Evolutionary conservation across 2,329 filamentous ascomycete species (phyloP).

Genomic region (Pseudonectria foliicola): DNA sequence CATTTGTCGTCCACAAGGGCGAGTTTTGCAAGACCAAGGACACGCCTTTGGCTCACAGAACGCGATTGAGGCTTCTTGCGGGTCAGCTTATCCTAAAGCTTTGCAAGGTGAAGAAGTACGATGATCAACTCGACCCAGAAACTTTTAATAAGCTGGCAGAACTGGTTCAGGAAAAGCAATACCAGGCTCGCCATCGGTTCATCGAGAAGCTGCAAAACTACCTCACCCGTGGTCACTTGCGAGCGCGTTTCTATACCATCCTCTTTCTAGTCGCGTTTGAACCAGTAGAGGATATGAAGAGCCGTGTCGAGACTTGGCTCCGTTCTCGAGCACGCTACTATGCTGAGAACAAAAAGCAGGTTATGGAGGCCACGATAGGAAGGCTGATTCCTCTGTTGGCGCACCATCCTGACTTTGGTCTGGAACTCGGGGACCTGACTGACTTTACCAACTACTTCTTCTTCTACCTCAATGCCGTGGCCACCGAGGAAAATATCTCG

Average conservation of each 20-base stretch:
- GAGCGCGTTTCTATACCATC: slow-evolving; percentile 77
- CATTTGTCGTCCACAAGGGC: slow-evolving; percentile 66
- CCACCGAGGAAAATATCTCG: slow-evolving; percentile 78
- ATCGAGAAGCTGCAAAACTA: slow-evolving; percentile 86
- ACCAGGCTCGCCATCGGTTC: slow-evolving; percentile 71
- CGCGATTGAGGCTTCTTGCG: slow-evolving; percentile 74
- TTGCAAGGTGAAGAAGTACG: slow-evolving; percentile 67
- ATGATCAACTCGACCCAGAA: slow-evolving; percentile 62
- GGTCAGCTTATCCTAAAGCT: slow-evolving; percentile 79
- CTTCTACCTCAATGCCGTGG: slow-evolving; percentile 78
- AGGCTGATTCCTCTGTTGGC: slow-evolving; percentile 81
- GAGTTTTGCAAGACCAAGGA: slow-evolving; percentile 70
- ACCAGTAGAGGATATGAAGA: slow-evolving; percentile 65
- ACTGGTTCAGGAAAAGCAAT: slow-evolving; percentile 69
- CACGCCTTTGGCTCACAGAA: slow-evolving; percentile 71
- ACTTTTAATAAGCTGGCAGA: slow-evolving; percentile 79
- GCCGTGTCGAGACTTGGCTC: slow-evolving; percentile 79
- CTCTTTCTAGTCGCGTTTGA: slow-evolving; percentile 91
- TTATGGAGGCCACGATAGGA: slow-evolving; percentile 75
- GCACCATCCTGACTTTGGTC: slow-evolving; percentile 84
- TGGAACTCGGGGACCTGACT: slow-evolving; percentile 58
- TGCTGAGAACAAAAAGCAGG: slow-evolving; percentile 47
- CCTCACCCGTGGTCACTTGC: slow-evolving; percentile 63
- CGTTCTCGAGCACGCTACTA: slow-evolving; percentile 69
- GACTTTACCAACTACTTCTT: slow-evolving; percentile 85